These are phyloP conservation scores for Trichoderma atrobrunneum DNA, from an alignment of 2,329 filamentous ascomycete genomes.

Conservation along the genomic window DNA sequence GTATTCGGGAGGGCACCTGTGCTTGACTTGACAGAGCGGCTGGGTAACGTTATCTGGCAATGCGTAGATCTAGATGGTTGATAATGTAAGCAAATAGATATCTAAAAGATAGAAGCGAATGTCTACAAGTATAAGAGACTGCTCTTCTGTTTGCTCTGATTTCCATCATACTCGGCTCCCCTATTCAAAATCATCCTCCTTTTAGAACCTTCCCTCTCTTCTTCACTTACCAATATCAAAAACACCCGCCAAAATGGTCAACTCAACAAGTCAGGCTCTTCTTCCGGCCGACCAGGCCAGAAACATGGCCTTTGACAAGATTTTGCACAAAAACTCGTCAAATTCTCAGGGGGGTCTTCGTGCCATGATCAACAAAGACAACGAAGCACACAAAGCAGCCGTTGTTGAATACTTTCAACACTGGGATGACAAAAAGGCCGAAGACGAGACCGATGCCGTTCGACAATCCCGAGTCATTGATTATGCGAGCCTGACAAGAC, in stretches of 20 bases:
- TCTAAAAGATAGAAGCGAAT: neutral
- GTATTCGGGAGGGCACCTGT: constrained; percentile 3
- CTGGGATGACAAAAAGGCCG: constrained; percentile 81
- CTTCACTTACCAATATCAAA: neutral
- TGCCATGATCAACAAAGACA: constrained; percentile 78
- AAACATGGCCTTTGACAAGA: constrained; percentile 83
- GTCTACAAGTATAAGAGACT: neutral
- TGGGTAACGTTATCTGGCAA: neutral
- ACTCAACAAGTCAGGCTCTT: constrained; percentile 43
- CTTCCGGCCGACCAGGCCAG: constrained; percentile 74
- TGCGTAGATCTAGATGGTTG: neutral
- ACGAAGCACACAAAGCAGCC: constrained; percentile 68
- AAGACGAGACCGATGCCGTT: constrained; percentile 67
- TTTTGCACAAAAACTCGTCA: constrained; percentile 68
- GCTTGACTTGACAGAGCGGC: neutral
- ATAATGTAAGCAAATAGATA: neutral
- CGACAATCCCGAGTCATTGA: constrained; percentile 43
- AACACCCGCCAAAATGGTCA: neutral
- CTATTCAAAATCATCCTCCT: neutral
- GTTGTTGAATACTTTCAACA: constrained; percentile 95
- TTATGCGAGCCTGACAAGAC: constrained; percentile 17
- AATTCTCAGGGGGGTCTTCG: constrained; percentile 65
- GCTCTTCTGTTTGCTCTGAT: neutral
- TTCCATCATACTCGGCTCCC: neutral
- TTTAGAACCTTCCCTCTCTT: neutral